Evolutionary conservation across 2,329 filamentous ascomycete species (phyloP), one percentile per base, ranked within the genome.

Genomic region (Neonectria punicea): DNA sequence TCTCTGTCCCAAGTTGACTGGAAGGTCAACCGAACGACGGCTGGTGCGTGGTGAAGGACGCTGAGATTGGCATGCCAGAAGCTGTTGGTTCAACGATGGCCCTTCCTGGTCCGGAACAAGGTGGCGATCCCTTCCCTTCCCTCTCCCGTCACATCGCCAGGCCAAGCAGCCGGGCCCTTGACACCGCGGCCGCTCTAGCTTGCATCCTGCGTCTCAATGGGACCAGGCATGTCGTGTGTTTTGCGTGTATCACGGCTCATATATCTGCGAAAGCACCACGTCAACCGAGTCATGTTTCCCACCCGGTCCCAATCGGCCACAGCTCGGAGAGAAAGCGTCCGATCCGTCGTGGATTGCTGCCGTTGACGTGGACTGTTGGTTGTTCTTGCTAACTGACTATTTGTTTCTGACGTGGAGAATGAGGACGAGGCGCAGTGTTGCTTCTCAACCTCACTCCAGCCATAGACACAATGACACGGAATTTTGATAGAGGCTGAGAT

Each of bases 211-310:
- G 49, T 51, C 49, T 30, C 53, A 47, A 28, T 56, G 30, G 28
- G 41, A 30, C 8, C 36, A 41, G 18, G 25, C n/a, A 44, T 18
- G 20, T 44, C 18, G n/a, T 25, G 39, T 30, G 28, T 43, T 32
- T 34, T 10, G 41, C 43, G 28, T 8, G 36, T 46, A 18, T 57
- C 53, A 25, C 18, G 39, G 53, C 47, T 59, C 56, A 59, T 59
- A 49, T 51, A 51, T 20, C 47, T 44, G 30, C 30, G 30, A 39
- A 22, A 10, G 44, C 28, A 41, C 13, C 20, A 44, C 32, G 16
- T 25, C 41, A n/a, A 46, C 30, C 18, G 59, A 50, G 20, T 47
- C 22, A n/a, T 41, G 58, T 51, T 43, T 41, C 22, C 18, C 3
- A 18, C 28, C 18, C 28, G 4, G 6, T 55, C 44, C 36, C 39